Conservation (phyloP, 2,329 filamentous ascomycete species). For the Cladosporium sp. region DNA sequence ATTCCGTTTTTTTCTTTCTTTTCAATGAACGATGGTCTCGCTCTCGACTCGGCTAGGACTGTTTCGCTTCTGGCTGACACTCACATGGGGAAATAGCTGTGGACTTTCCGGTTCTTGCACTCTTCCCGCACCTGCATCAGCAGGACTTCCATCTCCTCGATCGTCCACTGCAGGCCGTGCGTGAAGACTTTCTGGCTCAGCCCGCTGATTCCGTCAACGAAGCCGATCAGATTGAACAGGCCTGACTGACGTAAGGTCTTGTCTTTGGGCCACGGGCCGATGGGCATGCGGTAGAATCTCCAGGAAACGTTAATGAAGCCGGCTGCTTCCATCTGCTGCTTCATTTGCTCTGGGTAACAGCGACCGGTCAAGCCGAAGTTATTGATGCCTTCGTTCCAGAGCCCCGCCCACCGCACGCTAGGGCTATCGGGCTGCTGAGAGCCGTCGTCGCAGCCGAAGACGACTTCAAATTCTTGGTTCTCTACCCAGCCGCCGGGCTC, state of each 20-base stretch:
- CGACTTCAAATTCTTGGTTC: constrained; percentile 34
- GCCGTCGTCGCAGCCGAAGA: constrained; percentile 25
- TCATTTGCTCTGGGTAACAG: constrained; percentile 28
- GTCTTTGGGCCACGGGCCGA: constrained; percentile 27
- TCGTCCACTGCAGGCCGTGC: constrained; percentile 24
- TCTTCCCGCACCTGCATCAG: constrained; percentile 24
- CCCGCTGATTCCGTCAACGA: constrained; percentile 25
- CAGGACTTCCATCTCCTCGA: constrained; percentile 27
- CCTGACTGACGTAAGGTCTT: constrained; percentile 24
- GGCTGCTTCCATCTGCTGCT: constrained; percentile 31
- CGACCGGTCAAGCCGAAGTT: constrained; percentile 22
- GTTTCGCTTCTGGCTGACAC: background rate
- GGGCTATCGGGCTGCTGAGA: constrained; percentile 29
- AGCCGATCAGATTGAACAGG: constrained; percentile 21
- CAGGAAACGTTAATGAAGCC: constrained; percentile 32
- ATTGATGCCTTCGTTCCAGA: constrained; percentile 23
- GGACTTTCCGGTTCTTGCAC: constrained; percentile 23
- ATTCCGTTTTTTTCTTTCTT: background rate
- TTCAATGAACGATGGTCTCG: background rate
- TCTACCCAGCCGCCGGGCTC: constrained; percentile 37
- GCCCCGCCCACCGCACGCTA: constrained; percentile 19
- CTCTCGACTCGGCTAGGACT: background rate
- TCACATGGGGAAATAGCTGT: constrained; percentile 27
- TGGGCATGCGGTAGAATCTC: constrained; percentile 26
- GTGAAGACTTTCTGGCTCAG: constrained; percentile 26